phyloP scores from a whole-genome alignment of 306 rosid genomes.

The Sechiopsis laciniata region DNA sequence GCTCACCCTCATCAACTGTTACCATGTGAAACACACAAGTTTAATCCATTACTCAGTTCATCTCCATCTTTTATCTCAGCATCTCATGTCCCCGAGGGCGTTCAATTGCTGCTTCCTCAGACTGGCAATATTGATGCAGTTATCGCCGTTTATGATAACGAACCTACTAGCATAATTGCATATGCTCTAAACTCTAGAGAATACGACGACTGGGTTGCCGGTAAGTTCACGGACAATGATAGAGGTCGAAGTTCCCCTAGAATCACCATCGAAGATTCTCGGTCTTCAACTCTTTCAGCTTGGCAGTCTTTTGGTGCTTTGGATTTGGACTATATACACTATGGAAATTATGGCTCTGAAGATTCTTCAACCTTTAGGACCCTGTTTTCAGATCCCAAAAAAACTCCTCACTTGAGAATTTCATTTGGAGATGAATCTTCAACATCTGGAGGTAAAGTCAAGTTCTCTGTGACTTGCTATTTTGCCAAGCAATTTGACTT shows the following conservation, averaged over 20 bases:
- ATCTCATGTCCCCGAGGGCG: constrained; percentile 67
- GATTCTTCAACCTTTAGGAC: constrained; percentile 61
- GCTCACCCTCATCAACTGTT: constrained; percentile 48
- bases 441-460: constrained; percentile 62
- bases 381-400: constrained; percentile 59
- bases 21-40: constrained; percentile 62
- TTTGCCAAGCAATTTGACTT: constrained; percentile 78
- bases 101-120: constrained; percentile 71
- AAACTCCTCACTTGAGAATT: constrained; percentile 59
- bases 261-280: constrained; percentile 47
- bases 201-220: constrained; percentile 66
- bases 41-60: constrained; percentile 47
- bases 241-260: constrained; percentile 39
- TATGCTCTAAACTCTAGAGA: constrained; percentile 82
- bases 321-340: constrained; percentile 69
- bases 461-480: constrained; percentile 90
- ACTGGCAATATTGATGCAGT: constrained; percentile 52
- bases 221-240: constrained; percentile 45
- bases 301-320: constrained; percentile 66
- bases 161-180: constrained; percentile 85
- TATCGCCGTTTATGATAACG: constrained; percentile 85
- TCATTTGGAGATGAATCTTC: constrained; percentile 68
- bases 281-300: constrained; percentile 53
- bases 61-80: constrained; percentile 59
- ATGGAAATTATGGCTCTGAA: constrained; percentile 69